Percentiles rank a stretch among this genome's conserved stretches.
These are phyloP conservation scores for Gelatoporia subvermispora DNA, from an alignment of 768 basidiomycete genomes.

Conservation along the genomic window DNA sequence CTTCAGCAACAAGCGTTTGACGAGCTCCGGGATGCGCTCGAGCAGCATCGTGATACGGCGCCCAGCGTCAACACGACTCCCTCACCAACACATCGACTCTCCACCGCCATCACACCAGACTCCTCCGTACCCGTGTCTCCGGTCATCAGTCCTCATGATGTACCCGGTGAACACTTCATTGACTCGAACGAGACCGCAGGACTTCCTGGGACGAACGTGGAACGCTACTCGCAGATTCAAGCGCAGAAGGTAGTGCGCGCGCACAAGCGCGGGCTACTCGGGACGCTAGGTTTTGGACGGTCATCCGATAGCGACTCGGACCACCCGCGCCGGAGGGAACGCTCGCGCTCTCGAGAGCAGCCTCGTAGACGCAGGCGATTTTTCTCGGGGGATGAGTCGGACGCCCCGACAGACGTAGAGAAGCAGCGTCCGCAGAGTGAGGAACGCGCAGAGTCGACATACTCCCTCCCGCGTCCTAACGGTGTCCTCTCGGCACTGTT, in stretches of 20 bases:
- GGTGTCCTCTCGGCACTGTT: constrained; percentile 66
- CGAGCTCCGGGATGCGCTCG: constrained; percentile 45
- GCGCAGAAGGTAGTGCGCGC: constrained; percentile 42
- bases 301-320: background rate
- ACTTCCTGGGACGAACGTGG: constrained; percentile 41
- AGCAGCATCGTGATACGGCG: constrained; percentile 37
- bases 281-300: background rate
- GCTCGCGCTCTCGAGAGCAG: constrained; percentile 6
- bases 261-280: constrained; percentile 27
- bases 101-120: constrained; percentile 13
- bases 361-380: background rate
- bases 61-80: constrained; percentile 13
- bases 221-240: constrained; percentile 27
- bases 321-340: background rate
- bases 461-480: constrained; percentile 26
- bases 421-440: constrained; percentile 12
- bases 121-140: constrained; percentile 14
- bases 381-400: background rate
- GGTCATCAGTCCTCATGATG: constrained; percentile 21
- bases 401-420: constrained; percentile 14
- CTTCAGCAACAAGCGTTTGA: constrained; percentile 45
- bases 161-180: constrained; percentile 54
- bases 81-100: constrained; percentile 4
- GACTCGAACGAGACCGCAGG: constrained; percentile 62
- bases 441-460: constrained; percentile 10